These are phyloP conservation scores for Cadophora sp. DNA, from an alignment of 2,329 filamentous ascomycete genomes.

Conservation along the genomic window DNA sequence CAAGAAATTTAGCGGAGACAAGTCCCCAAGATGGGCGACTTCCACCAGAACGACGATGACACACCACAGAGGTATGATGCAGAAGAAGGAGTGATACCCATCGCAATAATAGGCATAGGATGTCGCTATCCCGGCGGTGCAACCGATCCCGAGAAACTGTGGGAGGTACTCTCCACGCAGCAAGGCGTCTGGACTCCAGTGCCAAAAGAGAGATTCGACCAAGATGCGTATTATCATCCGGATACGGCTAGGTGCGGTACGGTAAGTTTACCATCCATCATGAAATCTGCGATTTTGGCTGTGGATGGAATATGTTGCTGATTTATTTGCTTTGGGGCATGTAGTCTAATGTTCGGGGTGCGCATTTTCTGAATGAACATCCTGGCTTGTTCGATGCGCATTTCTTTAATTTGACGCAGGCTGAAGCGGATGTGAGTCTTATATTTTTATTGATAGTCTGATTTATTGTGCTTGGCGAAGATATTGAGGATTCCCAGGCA, in stretches of 20 bases:
- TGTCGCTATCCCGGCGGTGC: neutral
- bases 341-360: neutral
- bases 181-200: neutral
- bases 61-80: neutral
- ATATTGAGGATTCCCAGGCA: no score
- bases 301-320: no score
- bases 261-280: no score
- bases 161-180: neutral
- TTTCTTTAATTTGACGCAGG: neutral
- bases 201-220: neutral
- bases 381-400: neutral
- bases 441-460: no score
- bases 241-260: neutral
- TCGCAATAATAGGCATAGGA: neutral
- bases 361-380: neutral
- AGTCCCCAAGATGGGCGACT: no score
- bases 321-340: no score
- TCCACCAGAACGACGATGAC: no score
- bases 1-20: no score
- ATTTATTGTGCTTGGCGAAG: no score
- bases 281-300: no score
- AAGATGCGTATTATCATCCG: neutral
- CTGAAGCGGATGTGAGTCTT: neutral
- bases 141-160: neutral
- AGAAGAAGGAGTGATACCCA: neutral